phyloP scores from a whole-genome alignment of 2,329 filamentous ascomycete species.

The Penicillium fuscoglaucum region DNA sequence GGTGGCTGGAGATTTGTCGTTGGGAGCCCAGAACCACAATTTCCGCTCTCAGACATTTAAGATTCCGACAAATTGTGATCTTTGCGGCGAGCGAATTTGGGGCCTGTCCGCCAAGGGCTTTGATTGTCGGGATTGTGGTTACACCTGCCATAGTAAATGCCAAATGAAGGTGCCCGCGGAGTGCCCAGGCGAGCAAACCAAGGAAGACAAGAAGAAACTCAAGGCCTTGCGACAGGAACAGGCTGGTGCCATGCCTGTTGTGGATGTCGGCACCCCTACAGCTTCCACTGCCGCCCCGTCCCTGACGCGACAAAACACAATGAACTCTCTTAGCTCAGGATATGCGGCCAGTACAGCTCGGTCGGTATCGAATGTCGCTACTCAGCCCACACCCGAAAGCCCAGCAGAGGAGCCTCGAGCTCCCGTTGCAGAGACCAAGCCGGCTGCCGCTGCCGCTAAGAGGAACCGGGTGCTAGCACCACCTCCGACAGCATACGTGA shows the following conservation, averaged over 20 bases:
- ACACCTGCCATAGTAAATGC: slow-evolving; percentile 97
- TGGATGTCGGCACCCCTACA: slow-evolving; percentile 39
- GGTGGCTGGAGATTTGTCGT: slow-evolving; percentile 85
- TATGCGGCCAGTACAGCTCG: slow-evolving; percentile 77
- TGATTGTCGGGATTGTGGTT: slow-evolving; percentile 93
- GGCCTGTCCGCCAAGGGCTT: slow-evolving; percentile 94
- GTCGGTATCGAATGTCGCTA: slow-evolving; percentile 65
- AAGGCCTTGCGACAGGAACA: slow-evolving; percentile 82
- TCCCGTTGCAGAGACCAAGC: slow-evolving; percentile 36
- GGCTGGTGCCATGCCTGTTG: slow-evolving; percentile 58
- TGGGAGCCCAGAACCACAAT: slow-evolving; percentile 92
- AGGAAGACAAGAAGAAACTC: slow-evolving; percentile 92
- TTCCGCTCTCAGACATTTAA: slow-evolving; percentile 99
- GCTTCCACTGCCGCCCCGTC: slow-evolving; percentile 61
- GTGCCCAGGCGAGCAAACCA: slow-evolving; percentile 88
- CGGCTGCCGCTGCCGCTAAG: slow-evolving; percentile 32
- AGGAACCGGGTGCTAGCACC: slow-evolving; percentile 81
- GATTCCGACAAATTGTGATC: slow-evolving; percentile 96
- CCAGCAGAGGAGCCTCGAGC: slow-evolving; percentile 46
- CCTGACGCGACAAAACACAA: slow-evolving; percentile 78
- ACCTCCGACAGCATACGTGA: slow-evolving; percentile 78
- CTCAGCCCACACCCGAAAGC: slow-evolving; percentile 53
- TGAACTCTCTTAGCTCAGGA: slow-evolving; percentile 85
- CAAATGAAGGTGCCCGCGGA: slow-evolving; percentile 98
- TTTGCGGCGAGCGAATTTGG: slow-evolving; percentile 97